phyloP scores from a whole-genome alignment of 192 early-diverging fungal genomes.

The Backusella luteola region DNA sequence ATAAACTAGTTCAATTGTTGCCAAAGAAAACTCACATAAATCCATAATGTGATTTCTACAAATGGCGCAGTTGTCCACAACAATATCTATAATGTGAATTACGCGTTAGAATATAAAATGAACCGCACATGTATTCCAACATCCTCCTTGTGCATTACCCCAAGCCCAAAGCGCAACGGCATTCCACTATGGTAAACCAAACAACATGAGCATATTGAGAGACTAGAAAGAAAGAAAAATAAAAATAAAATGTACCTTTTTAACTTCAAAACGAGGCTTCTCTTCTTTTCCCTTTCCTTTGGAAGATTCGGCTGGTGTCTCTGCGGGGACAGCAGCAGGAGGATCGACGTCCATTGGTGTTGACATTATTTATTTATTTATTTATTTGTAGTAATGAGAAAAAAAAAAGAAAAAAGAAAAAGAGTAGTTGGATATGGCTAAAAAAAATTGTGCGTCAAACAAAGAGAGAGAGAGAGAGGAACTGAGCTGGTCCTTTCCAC shows the following conservation, averaged over 20 bases:
- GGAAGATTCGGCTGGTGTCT: constrained; percentile 13
- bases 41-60: constrained; percentile 99
- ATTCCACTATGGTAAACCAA: constrained; percentile 77
- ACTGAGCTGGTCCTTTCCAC: not conserved
- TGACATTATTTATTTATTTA: constrained; percentile 14
- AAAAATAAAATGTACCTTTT: constrained; percentile 62
- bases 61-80: constrained; percentile 98
- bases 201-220: not conserved
- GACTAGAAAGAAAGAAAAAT: not conserved
- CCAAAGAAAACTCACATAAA: constrained; percentile 62
- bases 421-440: not conserved
- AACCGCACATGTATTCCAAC: not conserved
- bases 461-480: too few species aligned
- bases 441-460: not conserved
- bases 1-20: not conserved
- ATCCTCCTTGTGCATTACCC: constrained; percentile 56
- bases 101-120: not conserved
- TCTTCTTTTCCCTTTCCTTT: constrained; percentile 51
- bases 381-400: not conserved
- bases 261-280: constrained; percentile 92
- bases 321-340: not conserved
- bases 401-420: not conserved
- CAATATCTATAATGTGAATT: constrained; percentile 72
- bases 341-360: constrained; percentile 39
- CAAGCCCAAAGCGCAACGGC: constrained; percentile 99